These are phyloP conservation scores for Cystofilobasidium bisporidii DNA, from an alignment of 768 basidiomycete genomes.

Conservation along the genomic window DNA sequence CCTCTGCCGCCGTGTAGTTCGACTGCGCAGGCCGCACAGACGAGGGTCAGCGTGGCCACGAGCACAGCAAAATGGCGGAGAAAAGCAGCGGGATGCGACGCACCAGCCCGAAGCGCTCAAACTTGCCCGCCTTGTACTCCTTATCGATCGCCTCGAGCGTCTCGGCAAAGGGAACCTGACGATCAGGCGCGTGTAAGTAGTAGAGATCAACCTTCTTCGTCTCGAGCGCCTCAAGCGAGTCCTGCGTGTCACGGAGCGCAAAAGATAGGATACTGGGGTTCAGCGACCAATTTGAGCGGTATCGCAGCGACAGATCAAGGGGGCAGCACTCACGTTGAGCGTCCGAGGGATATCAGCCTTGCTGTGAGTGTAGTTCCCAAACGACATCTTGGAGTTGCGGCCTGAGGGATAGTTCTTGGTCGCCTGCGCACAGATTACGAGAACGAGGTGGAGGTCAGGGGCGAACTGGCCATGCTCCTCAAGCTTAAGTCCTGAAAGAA, in stretches of 20 bases:
- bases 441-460: too few relatives aligned
- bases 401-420: conserved; percentile 13
- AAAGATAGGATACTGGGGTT: too few relatives aligned
- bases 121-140: conserved; percentile 49
- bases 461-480: too few relatives aligned
- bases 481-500: too few relatives aligned
- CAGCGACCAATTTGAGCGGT: too few relatives aligned
- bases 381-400: neutral
- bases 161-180: conserved; percentile 12
- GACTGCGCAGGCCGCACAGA: neutral
- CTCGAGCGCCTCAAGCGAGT: conserved; percentile 44
- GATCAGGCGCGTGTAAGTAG: conserved; percentile 46
- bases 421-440: too few relatives aligned
- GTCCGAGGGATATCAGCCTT: neutral
- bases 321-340: neutral
- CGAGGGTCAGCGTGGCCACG: neutral
- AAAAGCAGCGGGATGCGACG: neutral
- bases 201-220: conserved; percentile 47
- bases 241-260: too few relatives aligned
- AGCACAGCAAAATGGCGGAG: neutral
- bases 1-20: conserved; percentile 35
- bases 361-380: neutral
- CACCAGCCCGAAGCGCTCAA: conserved; percentile 37
- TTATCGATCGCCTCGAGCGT: conserved; percentile 47
- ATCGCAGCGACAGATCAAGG: too few relatives aligned